These are phyloP conservation scores for Blyttiomyces sp. DNA, from an alignment of 371 early-diverging fungal species.

Conservation along the genomic window DNA sequence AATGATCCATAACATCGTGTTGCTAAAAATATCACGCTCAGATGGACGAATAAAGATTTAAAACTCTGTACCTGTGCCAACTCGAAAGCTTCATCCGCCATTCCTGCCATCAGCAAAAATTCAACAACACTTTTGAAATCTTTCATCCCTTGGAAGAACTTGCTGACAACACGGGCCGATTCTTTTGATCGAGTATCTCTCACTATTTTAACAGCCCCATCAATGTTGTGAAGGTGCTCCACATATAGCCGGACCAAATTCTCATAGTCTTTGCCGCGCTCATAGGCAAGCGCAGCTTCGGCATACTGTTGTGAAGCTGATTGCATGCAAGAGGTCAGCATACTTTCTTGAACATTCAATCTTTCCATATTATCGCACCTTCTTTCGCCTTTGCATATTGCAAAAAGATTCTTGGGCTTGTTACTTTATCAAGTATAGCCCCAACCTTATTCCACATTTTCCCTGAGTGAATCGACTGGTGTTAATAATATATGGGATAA, in stretches of 20 bases:
- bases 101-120: slow-evolving; percentile 52
- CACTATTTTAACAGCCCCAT: slow-evolving; percentile 46
- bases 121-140: slow-evolving; percentile 50
- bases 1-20: slow-evolving; percentile 47
- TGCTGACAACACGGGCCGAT: slow-evolving; percentile 43
- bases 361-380: too few relatives aligned
- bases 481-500: neutral
- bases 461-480: slow-evolving; percentile 14
- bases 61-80: slow-evolving; percentile 37
- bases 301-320: slow-evolving; percentile 29
- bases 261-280: slow-evolving; percentile 44
- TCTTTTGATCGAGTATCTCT: slow-evolving; percentile 47
- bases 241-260: slow-evolving; percentile 40
- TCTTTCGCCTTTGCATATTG: slow-evolving; percentile 46
- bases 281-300: slow-evolving; percentile 49
- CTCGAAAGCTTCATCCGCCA: slow-evolving; percentile 50
- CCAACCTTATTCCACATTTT: slow-evolving; percentile 43
- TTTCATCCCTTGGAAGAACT: slow-evolving; percentile 35
- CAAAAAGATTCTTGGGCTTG: slow-evolving; percentile 32
- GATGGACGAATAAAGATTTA: neutral
- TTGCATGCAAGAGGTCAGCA: too few relatives aligned
- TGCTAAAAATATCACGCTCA: slow-evolving; percentile 18
- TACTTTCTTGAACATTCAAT: too few relatives aligned
- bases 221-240: slow-evolving; percentile 42
- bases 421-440: slow-evolving; percentile 34